Evolutionary conservation across 2,329 filamentous ascomycete genomes (phyloP), one percentile per base, ranked within the genome.

Genomic region (Fonsecaea multimorphosa): DNA sequence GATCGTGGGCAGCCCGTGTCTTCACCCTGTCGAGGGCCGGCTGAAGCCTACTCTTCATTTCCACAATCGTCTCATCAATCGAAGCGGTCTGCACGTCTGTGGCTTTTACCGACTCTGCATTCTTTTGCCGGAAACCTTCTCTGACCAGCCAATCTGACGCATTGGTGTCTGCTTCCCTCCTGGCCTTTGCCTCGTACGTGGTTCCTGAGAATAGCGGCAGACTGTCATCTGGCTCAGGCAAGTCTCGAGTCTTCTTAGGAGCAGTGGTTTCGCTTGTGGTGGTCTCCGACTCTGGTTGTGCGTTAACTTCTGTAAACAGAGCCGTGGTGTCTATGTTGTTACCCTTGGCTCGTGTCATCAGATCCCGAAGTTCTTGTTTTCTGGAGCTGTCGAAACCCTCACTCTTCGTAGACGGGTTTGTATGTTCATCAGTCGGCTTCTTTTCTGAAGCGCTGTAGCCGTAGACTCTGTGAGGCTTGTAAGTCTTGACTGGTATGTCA

Each of bases 161-260:
- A 22, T 38, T 36, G 11, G 12, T 6, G 29, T 29, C 22, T 16
- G 34, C 49, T 52, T 53, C 31, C 6, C 62, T 44, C 49, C 8
- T 54, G n/a, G 46, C 59, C 36, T 58, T 66, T 24, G 36, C 52
- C 34, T 65, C 69, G 46, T 73, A 73, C 3, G 69, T 68, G 2
- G 71, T 73, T 11, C 71, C 71, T n/a, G 68, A 69, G 54, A 72
- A 73, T 27, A 73, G 59, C 38, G 70, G 68, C n/a, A 61, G 53
- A 36, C 54, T 63, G 5, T 70, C 66, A 32, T 69, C 66, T 36
- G 64, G 67, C 24, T 66, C 70, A 16, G 63, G 38, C 40, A 58
- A 67, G 14, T 66, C 65, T 46, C 65, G 58, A 29, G 24, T 8
- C n/a, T 40, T 61, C 40, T 52, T 62, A 3, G 57, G 29, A 31